Evolutionary conservation across 1,284 basidiomycete species (phyloP).

Genomic region (Gomphus sp.): DNA sequence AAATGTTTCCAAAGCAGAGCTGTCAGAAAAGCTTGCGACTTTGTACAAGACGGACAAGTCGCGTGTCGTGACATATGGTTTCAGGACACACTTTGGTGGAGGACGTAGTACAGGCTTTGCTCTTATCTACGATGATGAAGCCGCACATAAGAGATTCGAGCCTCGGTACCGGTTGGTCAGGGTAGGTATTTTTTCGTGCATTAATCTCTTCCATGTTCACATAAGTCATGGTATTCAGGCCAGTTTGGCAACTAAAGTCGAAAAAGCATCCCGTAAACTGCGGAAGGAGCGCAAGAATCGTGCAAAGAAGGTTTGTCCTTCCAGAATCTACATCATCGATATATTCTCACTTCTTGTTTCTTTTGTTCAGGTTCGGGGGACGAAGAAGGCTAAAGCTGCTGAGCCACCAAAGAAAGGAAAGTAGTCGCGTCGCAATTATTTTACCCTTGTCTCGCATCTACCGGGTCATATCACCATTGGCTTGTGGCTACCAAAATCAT

Average conservation of each 20-base stretch:
- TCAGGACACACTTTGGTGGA: constrained; percentile 96
- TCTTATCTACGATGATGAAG: constrained; percentile 96
- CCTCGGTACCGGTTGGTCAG: constrained; percentile 93
- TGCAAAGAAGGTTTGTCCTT: constrained; percentile 77
- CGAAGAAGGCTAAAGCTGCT: constrained; percentile 87
- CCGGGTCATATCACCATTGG: constrained; percentile 28
- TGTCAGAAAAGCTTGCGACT: constrained; percentile 85
- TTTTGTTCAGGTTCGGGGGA: constrained; percentile 65
- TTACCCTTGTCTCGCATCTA: constrained; percentile 17
- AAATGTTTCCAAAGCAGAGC: constrained; percentile 91
- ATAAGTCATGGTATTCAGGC: constrained; percentile 39
- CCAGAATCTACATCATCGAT: not conserved
- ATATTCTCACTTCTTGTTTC: constrained; percentile 8
- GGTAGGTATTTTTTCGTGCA: constrained; percentile 43
- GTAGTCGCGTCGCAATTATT: constrained; percentile 30
- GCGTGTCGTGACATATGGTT: constrained; percentile 72
- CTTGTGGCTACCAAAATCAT: constrained; percentile 11
- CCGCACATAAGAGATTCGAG: constrained; percentile 94
- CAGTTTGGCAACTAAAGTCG: constrained; percentile 78
- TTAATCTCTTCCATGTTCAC: constrained; percentile 5
- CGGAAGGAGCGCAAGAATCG: constrained; percentile 99
- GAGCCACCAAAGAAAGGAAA: constrained; percentile 85
- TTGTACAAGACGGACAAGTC: constrained; percentile 74
- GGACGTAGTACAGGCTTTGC: constrained; percentile 97
- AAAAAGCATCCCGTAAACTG: constrained; percentile 93